phyloP scores from a whole-genome alignment of 805 yeast species.

The Candida boidinii region DNA sequence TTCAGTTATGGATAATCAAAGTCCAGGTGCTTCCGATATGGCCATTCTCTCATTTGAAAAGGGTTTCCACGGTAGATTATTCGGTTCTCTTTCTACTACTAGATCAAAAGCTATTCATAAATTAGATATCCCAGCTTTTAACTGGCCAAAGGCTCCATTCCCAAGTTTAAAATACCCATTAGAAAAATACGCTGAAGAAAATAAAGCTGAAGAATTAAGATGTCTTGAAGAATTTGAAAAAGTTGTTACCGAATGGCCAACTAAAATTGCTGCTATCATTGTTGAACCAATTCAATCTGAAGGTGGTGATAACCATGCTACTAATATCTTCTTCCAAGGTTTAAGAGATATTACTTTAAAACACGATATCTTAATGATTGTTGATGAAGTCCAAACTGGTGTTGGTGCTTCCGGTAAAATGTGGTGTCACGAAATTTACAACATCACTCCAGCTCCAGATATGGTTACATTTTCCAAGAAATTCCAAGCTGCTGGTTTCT shows the following conservation, averaged over 20 bases:
- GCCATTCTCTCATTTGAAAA: constrained; percentile 80
- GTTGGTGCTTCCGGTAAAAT: constrained; percentile 79
- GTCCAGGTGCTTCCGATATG: constrained; percentile 85
- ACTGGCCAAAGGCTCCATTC: constrained; percentile 96
- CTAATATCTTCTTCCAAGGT: constrained; percentile 71
- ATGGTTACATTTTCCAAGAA: constrained; percentile 82
- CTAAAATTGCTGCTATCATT: constrained; percentile 81
- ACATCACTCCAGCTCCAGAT: constrained; percentile 69
- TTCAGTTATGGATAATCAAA: constrained; percentile 69
- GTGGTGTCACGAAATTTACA: constrained; percentile 88
- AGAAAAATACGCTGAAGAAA: constrained; percentile 78
- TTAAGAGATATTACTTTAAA: constrained; percentile 67
- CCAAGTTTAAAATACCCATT: constrained; percentile 66
- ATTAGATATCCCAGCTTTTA: constrained; percentile 84
- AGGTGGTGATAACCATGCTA: constrained; percentile 89
- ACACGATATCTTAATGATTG: constrained; percentile 62
- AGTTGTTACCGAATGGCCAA: constrained; percentile 54
- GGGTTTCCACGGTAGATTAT: constrained; percentile 92
- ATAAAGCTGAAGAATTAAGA: constrained; percentile 71
- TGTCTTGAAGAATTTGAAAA: constrained; percentile 73
- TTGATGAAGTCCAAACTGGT: constrained; percentile 89
- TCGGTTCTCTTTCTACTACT: constrained; percentile 86
- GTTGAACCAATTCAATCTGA: constrained; percentile 90
- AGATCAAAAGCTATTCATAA: constrained; percentile 94
- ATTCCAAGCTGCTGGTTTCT: constrained; percentile 86